phyloP scores from a whole-genome alignment of 2,329 filamentous ascomycete genomes.

The Blastomyces gilchristii region DNA sequence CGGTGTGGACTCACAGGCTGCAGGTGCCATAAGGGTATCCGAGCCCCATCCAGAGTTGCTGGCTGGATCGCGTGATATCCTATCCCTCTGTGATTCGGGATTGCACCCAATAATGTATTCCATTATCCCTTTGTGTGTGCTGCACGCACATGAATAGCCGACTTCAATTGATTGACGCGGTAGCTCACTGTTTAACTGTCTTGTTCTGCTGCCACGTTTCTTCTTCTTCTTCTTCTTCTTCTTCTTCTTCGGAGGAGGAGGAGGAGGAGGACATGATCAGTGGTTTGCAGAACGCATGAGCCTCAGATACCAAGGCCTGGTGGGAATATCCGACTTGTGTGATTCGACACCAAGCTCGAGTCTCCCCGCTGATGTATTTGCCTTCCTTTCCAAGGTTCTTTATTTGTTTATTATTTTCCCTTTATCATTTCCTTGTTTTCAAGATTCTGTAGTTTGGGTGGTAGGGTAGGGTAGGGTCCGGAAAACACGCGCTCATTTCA shows the following conservation, averaged over 20 bases:
- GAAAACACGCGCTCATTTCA: too few species aligned
- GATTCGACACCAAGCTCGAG: background rate
- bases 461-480: too few species aligned
- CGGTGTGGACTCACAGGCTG: background rate
- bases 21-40: background rate
- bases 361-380: background rate
- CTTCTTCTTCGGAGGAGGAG: background rate
- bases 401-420: too few species aligned
- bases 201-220: background rate
- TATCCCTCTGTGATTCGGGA: background rate
- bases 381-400: background rate
- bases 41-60: background rate
- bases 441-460: too few species aligned
- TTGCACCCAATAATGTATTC: background rate
- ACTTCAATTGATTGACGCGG: background rate
- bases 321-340: background rate
- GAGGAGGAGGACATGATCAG: background rate
- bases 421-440: too few species aligned
- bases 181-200: background rate
- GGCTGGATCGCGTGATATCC: constrained; percentile 4
- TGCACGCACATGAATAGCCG: background rate
- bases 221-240: background rate
- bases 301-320: background rate
- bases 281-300: background rate
- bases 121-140: background rate